Evolutionary conservation across 495 filamentous ascomycete genomes (phyloP).

Genomic region (Tuber brumale): DNA sequence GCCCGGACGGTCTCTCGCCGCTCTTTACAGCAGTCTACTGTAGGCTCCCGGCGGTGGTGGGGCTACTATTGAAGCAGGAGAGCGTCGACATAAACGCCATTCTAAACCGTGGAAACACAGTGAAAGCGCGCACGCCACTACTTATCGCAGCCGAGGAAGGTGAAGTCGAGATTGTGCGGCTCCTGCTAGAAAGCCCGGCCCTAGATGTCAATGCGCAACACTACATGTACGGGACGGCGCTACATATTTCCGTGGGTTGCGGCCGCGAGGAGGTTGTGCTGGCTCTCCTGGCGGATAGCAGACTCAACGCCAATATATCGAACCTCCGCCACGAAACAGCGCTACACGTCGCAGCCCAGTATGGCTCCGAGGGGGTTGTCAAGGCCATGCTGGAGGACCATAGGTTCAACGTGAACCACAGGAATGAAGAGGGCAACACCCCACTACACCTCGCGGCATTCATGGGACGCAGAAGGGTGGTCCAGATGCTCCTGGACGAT

Average conservation of each 20-base stretch:
- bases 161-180: constrained; percentile 15
- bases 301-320: constrained; percentile 18
- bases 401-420: constrained; percentile 18
- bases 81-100: not conserved
- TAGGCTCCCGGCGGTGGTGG: constrained; percentile 19
- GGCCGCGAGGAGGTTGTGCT: constrained; percentile 23
- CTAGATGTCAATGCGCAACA: constrained; percentile 17
- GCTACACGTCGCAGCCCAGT: constrained; percentile 21
- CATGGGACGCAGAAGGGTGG: constrained; percentile 26
- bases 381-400: constrained; percentile 17
- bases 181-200: constrained; percentile 29
- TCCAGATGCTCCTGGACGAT: constrained; percentile 33
- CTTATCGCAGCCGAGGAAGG: not conserved
- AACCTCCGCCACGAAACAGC: constrained; percentile 21
- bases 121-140: not conserved
- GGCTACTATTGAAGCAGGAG: not conserved
- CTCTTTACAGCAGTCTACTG: constrained; percentile 28
- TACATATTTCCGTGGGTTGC: constrained; percentile 21
- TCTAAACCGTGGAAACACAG: not conserved
- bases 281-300: constrained; percentile 5
- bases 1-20: constrained; percentile 32
- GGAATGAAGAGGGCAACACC: constrained; percentile 20
- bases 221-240: constrained; percentile 8
- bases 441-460: constrained; percentile 22
- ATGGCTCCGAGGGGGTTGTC: constrained; percentile 31